A percentile compares a stretch with the other conserved stretches of the same genome.
These are phyloP conservation scores for Raphanus hybrid DNA, from an alignment of 441 rosid species.

Conservation along the genomic window DNA sequence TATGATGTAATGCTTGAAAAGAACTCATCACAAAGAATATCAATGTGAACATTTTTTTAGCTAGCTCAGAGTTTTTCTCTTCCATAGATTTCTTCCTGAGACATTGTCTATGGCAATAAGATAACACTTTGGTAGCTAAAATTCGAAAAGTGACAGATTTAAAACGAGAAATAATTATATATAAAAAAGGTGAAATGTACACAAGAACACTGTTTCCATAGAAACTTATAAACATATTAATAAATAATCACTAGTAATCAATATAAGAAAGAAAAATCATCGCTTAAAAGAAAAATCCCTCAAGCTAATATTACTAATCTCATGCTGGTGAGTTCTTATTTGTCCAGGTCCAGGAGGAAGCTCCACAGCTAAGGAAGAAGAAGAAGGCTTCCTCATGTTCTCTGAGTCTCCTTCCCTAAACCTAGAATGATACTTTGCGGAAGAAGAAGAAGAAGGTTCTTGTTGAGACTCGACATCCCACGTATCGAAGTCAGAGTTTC, in stretches of 20 bases:
- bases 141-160: neutral
- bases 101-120: neutral
- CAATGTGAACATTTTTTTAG: neutral
- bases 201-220: neutral
- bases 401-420: neutral
- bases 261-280: conserved; percentile 21
- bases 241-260: neutral
- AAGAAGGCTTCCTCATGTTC: conserved; percentile 6
- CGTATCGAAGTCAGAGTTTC: conserved; percentile 45
- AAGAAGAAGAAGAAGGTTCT: conserved; percentile 8
- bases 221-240: neutral
- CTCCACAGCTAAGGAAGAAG: neutral
- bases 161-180: neutral
- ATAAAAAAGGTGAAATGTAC: conserved; percentile 6
- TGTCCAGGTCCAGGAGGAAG: conserved; percentile 26
- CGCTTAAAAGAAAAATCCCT: conserved; percentile 53
- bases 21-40: neutral
- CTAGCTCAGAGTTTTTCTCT: neutral
- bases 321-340: conserved; percentile 31
- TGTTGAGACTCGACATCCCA: conserved; percentile 59
- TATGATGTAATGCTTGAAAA: neutral
- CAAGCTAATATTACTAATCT: conserved; percentile 34
- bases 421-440: conserved; percentile 2
- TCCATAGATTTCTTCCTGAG: neutral
- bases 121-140: no score